phyloP scores from a whole-genome alignment of 1,139 yeast genomes.

The Blastobotrys proliferans region DNA sequence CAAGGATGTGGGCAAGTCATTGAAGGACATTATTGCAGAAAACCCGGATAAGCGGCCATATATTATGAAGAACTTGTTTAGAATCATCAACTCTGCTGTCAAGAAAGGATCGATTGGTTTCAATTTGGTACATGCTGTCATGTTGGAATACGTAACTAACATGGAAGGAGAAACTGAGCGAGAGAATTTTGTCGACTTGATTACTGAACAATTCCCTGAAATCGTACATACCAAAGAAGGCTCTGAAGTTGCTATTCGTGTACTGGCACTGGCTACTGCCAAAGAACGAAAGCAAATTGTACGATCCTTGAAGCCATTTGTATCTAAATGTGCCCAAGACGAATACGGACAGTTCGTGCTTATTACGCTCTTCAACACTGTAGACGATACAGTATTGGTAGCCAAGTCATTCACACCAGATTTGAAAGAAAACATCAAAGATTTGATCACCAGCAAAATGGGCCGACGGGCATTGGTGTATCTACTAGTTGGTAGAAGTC shows the following conservation, averaged over 20 bases:
- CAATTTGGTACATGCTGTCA: slow-evolving; percentile 93
- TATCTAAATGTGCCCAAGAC: slow-evolving; percentile 67
- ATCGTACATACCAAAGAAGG: slow-evolving; percentile 95
- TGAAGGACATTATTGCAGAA: slow-evolving; percentile 63
- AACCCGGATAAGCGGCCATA: slow-evolving; percentile 79
- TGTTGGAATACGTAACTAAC: slow-evolving; percentile 79
- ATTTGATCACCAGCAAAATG: slow-evolving; percentile 63
- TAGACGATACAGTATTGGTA: slow-evolving; percentile 88
- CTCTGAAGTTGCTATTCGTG: slow-evolving; percentile 77
- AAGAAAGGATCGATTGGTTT: slow-evolving; percentile 96
- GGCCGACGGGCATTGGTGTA: slow-evolving; percentile 89
- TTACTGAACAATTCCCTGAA: slow-evolving; percentile 88
- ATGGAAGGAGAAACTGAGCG: slow-evolving; percentile 61
- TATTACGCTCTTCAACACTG: slow-evolving; percentile 74
- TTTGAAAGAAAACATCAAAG: slow-evolving; percentile 52
- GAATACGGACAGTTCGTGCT: slow-evolving; percentile 84
- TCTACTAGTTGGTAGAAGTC: slow-evolving; percentile 72
- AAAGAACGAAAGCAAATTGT: slow-evolving; percentile 84
- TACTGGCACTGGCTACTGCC: slow-evolving; percentile 80
- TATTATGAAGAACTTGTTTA: slow-evolving; percentile 69
- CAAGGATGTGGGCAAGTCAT: slow-evolving; percentile 50
- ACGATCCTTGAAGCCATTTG: slow-evolving; percentile 69
- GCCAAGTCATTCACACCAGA: slow-evolving; percentile 66
- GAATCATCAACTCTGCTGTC: slow-evolving; percentile 85
- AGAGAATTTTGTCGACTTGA: slow-evolving; percentile 75